Evolutionary conservation across 495 filamentous ascomycete species (phyloP), one percentile per base, ranked within the genome.

Genomic region (Penicillium bovifimosum): DNA sequence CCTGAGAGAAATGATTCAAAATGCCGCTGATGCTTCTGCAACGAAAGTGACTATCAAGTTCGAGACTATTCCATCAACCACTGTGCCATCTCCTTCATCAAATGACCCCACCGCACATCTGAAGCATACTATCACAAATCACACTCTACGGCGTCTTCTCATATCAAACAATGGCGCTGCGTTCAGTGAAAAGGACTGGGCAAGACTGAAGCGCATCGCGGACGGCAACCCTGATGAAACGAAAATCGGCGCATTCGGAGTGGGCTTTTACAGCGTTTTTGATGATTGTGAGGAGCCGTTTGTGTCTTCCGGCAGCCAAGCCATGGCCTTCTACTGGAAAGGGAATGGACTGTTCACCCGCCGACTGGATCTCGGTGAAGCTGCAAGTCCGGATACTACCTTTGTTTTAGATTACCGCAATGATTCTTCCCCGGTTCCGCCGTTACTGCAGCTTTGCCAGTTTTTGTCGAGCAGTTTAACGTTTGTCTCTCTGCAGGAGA

Each of bases 261-360:
- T 99, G 33, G 95, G 95, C 3, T 97, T 99, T 68, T 99, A 99
- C 75, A 93, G 88, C 67, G 93, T 97, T 31, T 99, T 99, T 69
- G 87, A 93, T 54, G 93, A 97, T 63, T 96, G 91, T 63, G 95
- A 99, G 64, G 90, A 96, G 60, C 95, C 95, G 5, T 96, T 97
- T 65, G 86, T 97, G 46, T 90, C 86, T 40, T 96, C 92, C 0
- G 95, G 93, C 2, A 80, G 80, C 44, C 81, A 93, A 62, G 91
- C 89, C 18, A 95, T 99, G 88, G 92, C 92, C 9, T 99, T 99
- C 66, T 97, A 96, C 71, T 99, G 95, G 95, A 96, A 95, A 66
- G 88, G 85, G 14, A 95, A 96, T 67, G 87, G 88, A 6, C 77
- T 99, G 5, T 96, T 93, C 64, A 99, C 95, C 5, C 85, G 90